Percentiles rank a stretch among this genome's conserved stretches.
These are phyloP conservation scores for Cupressus sempervirens DNA, from an alignment of 75 land plant species.

Conservation along the genomic window DNA sequence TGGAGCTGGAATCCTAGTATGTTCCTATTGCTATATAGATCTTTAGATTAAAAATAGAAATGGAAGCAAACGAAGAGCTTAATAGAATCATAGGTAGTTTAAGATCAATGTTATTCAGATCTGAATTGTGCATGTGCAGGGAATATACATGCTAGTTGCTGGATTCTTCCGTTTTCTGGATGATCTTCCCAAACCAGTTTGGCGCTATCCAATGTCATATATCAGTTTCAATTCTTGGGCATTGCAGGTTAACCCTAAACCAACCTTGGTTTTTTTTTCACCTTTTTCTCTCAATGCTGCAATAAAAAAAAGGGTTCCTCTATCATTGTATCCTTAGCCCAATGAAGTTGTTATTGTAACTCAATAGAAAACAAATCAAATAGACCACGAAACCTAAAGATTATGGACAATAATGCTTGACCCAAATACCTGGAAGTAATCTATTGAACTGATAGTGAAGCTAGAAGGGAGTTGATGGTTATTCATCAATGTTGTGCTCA, in stretches of 20 bases:
- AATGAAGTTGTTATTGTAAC: background rate
- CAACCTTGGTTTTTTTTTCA: background rate
- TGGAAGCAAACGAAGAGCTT: background rate
- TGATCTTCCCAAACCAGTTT: conserved; percentile 39
- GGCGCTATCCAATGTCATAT: conserved; percentile 53
- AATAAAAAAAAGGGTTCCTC: background rate
- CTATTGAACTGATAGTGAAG: too few species aligned
- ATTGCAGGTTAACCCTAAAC: conserved; percentile 31
- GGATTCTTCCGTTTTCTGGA: conserved; percentile 42
- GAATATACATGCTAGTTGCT: conserved; percentile 44
- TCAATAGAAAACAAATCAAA: background rate
- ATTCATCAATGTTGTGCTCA: background rate
- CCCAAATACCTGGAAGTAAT: background rate
- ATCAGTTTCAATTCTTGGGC: conserved; percentile 47
- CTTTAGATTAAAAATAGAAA: too few species aligned
- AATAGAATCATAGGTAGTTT: background rate
- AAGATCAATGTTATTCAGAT: background rate
- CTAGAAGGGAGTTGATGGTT: background rate
- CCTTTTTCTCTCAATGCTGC: background rate
- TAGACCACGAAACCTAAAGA: background rate
- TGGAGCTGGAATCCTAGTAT: conserved; percentile 50
- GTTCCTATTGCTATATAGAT: conserved; percentile 1
- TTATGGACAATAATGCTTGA: background rate
- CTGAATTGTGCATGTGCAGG: conserved; percentile 14
- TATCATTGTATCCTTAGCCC: background rate